A percentile compares a stretch with the other conserved stretches of the same genome.
phyloP scores from a whole-genome alignment of 148 eudicot genomes.

The Euryodendron excelsum region DNA sequence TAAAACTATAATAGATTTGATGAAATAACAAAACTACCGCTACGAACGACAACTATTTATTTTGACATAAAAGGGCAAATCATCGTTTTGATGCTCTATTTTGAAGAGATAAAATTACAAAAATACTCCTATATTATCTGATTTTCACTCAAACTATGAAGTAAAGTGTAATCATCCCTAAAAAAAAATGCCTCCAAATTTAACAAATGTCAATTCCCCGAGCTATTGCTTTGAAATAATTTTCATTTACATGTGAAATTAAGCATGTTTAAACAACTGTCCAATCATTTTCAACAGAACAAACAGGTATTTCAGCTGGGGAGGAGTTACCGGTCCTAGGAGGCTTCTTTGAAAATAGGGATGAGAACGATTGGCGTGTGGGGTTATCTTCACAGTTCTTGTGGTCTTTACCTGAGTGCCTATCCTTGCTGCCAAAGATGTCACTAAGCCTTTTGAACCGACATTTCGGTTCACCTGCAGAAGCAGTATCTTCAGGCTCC shows the following conservation, averaged over 20 bases:
- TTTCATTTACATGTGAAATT: constrained; percentile 17
- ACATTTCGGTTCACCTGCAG: constrained; percentile 46
- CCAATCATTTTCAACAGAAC: constrained; percentile 51
- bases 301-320: constrained; percentile 35
- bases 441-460: constrained; percentile 62
- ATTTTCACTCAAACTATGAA: too few relatives aligned
- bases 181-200: constrained; percentile 16
- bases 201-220: background rate
- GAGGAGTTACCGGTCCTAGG: constrained; percentile 57
- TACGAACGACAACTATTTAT: too few relatives aligned
- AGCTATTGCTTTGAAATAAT: constrained; percentile 6
- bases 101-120: too few relatives aligned
- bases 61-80: too few relatives aligned
- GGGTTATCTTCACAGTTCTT: constrained; percentile 43
- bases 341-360: constrained; percentile 74
- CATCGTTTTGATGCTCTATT: too few relatives aligned
- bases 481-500: constrained; percentile 54
- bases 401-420: constrained; percentile 29
- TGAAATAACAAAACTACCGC: too few relatives aligned
- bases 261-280: constrained; percentile 33
- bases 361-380: constrained; percentile 44
- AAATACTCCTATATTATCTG: too few relatives aligned
- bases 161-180: too few relatives aligned
- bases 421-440: constrained; percentile 62
- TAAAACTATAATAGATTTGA: too few relatives aligned